Evolutionary conservation across 106 monocot species (phyloP).

Genomic region (Apostasia ramifera): DNA sequence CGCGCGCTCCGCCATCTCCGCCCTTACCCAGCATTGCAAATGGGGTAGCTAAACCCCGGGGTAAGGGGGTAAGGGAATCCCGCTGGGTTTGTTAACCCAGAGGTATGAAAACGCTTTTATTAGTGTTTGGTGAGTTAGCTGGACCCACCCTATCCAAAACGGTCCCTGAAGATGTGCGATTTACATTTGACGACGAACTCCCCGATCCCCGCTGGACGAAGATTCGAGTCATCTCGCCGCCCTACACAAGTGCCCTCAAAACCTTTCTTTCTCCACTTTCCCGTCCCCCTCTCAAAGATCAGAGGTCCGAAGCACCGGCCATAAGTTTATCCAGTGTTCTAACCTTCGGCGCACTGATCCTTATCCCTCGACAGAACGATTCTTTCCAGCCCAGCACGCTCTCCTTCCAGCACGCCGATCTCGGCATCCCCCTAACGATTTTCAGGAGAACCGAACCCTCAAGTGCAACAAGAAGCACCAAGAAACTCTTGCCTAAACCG

Average conservation of each 20-base stretch:
- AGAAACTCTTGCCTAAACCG: conserved; percentile 70
- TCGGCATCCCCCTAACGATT: conserved; percentile 43
- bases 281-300: not conserved
- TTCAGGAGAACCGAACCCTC: no score
- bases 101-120: no score
- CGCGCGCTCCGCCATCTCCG: no score
- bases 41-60: no score
- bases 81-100: no score
- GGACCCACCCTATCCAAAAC: no score
- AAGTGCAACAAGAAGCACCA: no score
- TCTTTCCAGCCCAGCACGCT: conserved; percentile 26
- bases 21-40: no score
- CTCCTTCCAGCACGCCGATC: conserved; percentile 18
- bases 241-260: not conserved
- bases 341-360: conserved; percentile 46
- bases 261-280: not conserved
- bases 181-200: conserved; percentile 43
- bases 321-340: conserved; percentile 53
- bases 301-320: conserved; percentile 9
- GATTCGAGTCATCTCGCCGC: conserved; percentile 50
- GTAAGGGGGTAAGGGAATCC: no score
- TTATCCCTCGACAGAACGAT: conserved; percentile 36
- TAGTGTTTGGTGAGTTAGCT: no score
- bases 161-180: conserved; percentile 24
- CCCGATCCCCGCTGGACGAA: conserved; percentile 53